These are phyloP conservation scores for Taxillus chinensis DNA, from an alignment of 164 flowering plant genomes.

Conservation along the genomic window DNA sequence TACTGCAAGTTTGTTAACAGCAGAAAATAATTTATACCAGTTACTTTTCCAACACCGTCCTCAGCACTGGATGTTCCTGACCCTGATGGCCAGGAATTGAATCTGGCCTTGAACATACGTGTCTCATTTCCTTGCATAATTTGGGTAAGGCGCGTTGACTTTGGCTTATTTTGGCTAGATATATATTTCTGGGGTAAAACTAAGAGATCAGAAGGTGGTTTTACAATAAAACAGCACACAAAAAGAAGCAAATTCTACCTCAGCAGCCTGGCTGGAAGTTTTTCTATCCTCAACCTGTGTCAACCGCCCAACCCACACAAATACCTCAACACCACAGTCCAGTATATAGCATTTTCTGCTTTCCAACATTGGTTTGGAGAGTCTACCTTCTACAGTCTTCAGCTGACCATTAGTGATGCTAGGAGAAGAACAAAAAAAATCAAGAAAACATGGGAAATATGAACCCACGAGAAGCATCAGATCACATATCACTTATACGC, in stretches of 20 bases:
- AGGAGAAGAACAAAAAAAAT: constrained; percentile 11
- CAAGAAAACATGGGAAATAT: background rate
- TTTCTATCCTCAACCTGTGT: constrained; percentile 96
- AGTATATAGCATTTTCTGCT: constrained; percentile 80
- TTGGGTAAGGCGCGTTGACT: constrained; percentile 69
- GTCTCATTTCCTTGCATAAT: constrained; percentile 96
- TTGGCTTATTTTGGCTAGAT: constrained; percentile 75
- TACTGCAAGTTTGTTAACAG: no score
- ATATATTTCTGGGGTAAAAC: constrained; percentile 52
- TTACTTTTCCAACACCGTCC: constrained; percentile 98
- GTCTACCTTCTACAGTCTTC: constrained; percentile 56
- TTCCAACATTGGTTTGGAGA: constrained; percentile 76
- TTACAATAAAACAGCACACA: background rate
- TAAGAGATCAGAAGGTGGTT: no score
- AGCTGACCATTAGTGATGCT: constrained; percentile 73
- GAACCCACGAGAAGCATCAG: no score
- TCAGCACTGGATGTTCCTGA: constrained; percentile 65
- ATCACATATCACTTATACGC: no score
- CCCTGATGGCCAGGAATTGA: constrained; percentile 94
- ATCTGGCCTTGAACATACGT: constrained; percentile 80
- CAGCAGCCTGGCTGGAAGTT: constrained; percentile 79
- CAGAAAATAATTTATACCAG: constrained; percentile 38
- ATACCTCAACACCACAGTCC: constrained; percentile 92
- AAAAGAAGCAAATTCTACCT: constrained; percentile 39
- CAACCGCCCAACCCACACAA: constrained; percentile 95